Conservation (phyloP, 2,329 filamentous ascomycete genomes). For the Rhinocladiella mackenziei region DNA sequence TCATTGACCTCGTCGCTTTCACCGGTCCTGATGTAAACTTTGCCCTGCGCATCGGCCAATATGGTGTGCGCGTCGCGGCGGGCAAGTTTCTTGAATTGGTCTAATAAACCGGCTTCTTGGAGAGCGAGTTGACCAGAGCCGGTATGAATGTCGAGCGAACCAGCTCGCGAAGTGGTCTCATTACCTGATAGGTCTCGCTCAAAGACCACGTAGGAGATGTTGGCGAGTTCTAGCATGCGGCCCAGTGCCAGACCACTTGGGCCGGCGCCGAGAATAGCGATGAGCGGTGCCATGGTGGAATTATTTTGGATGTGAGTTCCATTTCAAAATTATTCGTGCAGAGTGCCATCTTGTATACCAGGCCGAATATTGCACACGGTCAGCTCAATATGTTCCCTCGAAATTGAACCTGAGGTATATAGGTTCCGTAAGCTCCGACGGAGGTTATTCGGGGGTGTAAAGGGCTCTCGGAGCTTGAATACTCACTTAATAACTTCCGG, state of each 20-base stretch:
- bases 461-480: not conserved
- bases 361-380: not conserved
- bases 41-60: constrained; percentile 9
- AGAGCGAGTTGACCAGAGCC: constrained; percentile 27
- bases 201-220: constrained; percentile 29
- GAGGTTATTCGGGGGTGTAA: not conserved
- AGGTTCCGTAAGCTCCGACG: constrained; percentile 6
- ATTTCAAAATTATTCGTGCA: not conserved
- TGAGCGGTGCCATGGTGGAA: constrained; percentile 23
- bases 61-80: constrained; percentile 22
- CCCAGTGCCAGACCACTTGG: constrained; percentile 37
- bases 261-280: constrained; percentile 36
- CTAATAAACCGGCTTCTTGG: constrained; percentile 27
- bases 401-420: not conserved
- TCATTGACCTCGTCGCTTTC: constrained; percentile 22
- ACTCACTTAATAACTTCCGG: not conserved
- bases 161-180: constrained; percentile 27
- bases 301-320: not conserved
- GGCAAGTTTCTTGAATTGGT: constrained; percentile 25
- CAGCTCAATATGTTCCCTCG: not conserved
- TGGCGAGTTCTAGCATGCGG: constrained; percentile 31
- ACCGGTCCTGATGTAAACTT: constrained; percentile 9
- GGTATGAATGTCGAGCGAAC: constrained; percentile 28
- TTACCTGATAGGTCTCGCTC: constrained; percentile 30
- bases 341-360: constrained; percentile 1